These are phyloP conservation scores for Trichophyton simii DNA, from an alignment of 2,329 filamentous ascomycete species.

Conservation along the genomic window DNA sequence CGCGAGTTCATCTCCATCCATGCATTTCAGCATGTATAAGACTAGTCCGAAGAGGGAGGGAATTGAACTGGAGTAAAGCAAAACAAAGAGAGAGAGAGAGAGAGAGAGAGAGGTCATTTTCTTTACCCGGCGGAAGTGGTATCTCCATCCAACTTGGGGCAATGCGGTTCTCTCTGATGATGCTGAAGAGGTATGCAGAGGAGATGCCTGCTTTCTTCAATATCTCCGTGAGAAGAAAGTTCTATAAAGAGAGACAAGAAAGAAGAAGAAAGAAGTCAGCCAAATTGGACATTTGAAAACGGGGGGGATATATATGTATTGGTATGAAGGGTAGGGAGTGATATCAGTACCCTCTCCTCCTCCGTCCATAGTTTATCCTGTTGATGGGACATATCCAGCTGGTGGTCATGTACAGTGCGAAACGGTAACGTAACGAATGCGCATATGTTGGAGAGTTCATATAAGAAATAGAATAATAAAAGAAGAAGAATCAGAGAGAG, in stretches of 20 bases:
- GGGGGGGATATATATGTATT: background rate
- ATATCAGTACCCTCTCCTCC: constrained; percentile 32
- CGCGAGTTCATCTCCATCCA: background rate
- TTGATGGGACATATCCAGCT: constrained; percentile 33
- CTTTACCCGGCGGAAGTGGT: constrained; percentile 32
- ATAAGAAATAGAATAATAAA: background rate
- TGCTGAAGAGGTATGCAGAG: constrained; percentile 25
- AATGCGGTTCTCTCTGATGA: constrained; percentile 29
- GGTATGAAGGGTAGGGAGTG: background rate
- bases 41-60: background rate
- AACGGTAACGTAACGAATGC: background rate
- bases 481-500: too few species aligned
- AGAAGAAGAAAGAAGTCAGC: background rate
- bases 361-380: constrained; percentile 33
- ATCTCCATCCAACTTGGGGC: constrained; percentile 30
- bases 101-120: background rate
- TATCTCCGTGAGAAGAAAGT: constrained; percentile 31
- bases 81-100: too few species aligned
- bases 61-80: background rate
- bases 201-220: constrained; percentile 29
- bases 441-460: background rate
- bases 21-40: background rate
- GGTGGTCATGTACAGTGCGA: constrained; percentile 9
- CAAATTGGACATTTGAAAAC: background rate
- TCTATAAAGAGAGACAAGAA: constrained; percentile 16